Evolutionary conservation across 106 monocot genomes (phyloP), one percentile per base, ranked within the genome.

Genomic region (Triglochin maritima): DNA sequence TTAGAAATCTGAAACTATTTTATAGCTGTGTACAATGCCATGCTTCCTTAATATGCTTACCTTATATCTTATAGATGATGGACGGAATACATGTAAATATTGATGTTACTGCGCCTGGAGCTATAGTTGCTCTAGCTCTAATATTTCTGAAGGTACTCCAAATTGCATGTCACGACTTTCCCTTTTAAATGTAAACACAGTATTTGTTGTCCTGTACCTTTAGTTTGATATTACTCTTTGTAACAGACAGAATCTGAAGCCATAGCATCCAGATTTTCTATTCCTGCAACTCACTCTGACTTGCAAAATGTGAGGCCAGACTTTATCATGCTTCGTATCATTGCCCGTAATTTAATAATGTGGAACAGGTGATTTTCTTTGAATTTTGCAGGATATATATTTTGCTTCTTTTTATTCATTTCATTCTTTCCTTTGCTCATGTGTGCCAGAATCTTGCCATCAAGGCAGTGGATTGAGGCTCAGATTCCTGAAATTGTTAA

Each of bases 241-340:
- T 64, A 77, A 55, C 84, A 94, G 94, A 87, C 90, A 14, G 94
- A 94, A 78, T 85, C 81, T 50, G 88, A 91, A 72, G 80, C 54
- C 7, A 78, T 86, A 12, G 83, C 88, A 52, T 78, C 81, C 60
- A 81, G 83, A 71, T 78, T 96, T 68, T 72, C 74, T 57, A 83
- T 96, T 67, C 96, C 96, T 17, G 49, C 55, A 17, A 96, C 83
- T 62, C 82, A 84, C 64, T 96, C 82, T 81, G 96, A 91, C 66
- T 77, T 96, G 66, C 90, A 96, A 66, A 91, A 88, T 81, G 82
- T 96, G 66, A 88, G 96, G 68, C 96, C 96, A 70, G 96, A 96
- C 48, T 96, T 96, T 79, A 80, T 96, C 46, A 96, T 96, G 88
- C 86, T 96, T 64, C 87, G 96, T 57, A 80, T 88, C 45, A 84